Base-by-base conservation (phyloP, 1,284 basidiomycete genomes). In the Malassezia pachydermatis region DNA sequence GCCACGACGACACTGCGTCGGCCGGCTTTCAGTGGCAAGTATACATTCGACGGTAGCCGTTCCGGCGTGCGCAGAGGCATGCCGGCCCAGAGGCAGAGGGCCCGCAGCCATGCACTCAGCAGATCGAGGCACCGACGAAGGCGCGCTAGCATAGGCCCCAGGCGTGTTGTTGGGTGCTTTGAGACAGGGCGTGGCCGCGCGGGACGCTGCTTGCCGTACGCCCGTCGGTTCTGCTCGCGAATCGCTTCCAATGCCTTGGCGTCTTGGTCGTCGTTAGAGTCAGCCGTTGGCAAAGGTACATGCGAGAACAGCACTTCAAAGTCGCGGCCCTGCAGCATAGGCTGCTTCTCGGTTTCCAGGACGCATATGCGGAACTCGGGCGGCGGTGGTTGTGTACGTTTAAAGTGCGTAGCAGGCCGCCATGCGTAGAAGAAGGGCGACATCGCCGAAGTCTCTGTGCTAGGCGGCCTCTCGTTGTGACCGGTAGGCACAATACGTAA, bases 351-450 rank as follows among this genome's bases (percentile, higher is more conserved):
- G 0, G 66, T 58, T 44, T 65, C 54, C 45, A 63, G 77, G 2
- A 92, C 83, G 0, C 86, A 84, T 14, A 95, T 75, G 45, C 83
- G 79, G 72, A 88, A 98, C 72, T 95, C 88, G 5, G 92, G 88
- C 1, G 78, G 77, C 5, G 84, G 81, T 2, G 84, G 85, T 9
- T 80, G 75, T 0, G 82, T 81, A 72, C 86, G 88, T 64, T 82
- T 82, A 75, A 84, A 94, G 7, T 82, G 76, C 0, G 88, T 87
- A 2, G 78, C 78, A 2, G 92, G 92, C 64, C 94, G 92, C 77
- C 92, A 95, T 4, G 90, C 77, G 67, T 95, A 84, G 73, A 79
- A 98, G 75, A 94, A 95, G 1, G 62, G 17, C 85, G 41, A 24
- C 6, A 59, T 36, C 5, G 20, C 11, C 29, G n/a, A n/a, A n/a